These are phyloP conservation scores for Leptographium flavum DNA, from an alignment of 2,329 filamentous ascomycete genomes.

Conservation along the genomic window DNA sequence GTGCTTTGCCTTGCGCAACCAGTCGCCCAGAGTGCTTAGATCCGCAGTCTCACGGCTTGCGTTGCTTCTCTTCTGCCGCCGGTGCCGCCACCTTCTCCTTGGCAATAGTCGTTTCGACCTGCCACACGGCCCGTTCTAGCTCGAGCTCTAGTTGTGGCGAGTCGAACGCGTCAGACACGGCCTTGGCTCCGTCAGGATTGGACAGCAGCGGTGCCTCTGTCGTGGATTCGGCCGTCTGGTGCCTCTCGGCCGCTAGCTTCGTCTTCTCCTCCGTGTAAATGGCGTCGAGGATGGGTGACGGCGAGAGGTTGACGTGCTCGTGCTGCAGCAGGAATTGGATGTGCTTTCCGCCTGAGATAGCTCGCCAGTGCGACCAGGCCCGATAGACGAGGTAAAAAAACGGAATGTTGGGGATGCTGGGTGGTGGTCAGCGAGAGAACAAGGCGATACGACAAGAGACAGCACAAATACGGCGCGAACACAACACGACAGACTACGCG, in stretches of 20 bases:
- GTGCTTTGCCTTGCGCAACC: too few relatives aligned
- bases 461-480: background rate
- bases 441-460: background rate
- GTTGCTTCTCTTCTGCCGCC: too few relatives aligned
- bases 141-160: slow-evolving; percentile 59
- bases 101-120: slow-evolving; percentile 43
- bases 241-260: background rate
- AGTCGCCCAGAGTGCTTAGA: too few relatives aligned
- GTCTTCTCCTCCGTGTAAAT: slow-evolving; percentile 40
- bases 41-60: too few relatives aligned
- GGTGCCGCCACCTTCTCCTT: too few relatives aligned
- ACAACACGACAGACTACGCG: too few relatives aligned
- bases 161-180: slow-evolving; percentile 35
- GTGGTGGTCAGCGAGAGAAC: background rate
- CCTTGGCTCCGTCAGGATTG: slow-evolving; percentile 18
- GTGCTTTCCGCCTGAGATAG: slow-evolving; percentile 71
- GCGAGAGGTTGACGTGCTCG: slow-evolving; percentile 49
- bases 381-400: slow-evolving; percentile 94
- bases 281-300: slow-evolving; percentile 56
- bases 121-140: slow-evolving; percentile 61
- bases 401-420: slow-evolving; percentile 77
- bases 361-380: slow-evolving; percentile 84
- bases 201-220: slow-evolving; percentile 22
- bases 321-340: slow-evolving; percentile 68
- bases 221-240: slow-evolving; percentile 8